These are phyloP conservation scores for Fusarium gaditjirri DNA, from an alignment of 2,329 filamentous ascomycete genomes.

Conservation along the genomic window DNA sequence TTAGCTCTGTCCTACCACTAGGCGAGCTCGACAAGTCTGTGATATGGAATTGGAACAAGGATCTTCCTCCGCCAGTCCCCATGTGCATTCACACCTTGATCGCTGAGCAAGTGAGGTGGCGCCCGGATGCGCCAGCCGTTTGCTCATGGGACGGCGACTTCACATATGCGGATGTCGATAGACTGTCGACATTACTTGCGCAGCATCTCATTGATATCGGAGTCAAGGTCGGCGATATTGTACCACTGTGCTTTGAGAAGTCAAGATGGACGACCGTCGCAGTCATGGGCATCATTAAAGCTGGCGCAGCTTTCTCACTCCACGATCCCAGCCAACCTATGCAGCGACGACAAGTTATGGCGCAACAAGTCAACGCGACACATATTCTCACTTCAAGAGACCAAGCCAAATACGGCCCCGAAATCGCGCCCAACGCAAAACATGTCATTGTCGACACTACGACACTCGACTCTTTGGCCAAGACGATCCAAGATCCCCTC, in stretches of 20 bases:
- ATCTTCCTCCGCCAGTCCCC: conserved; percentile 26
- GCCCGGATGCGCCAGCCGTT: conserved; percentile 43
- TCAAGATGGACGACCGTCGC: conserved; percentile 46
- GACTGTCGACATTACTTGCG: conserved; percentile 39
- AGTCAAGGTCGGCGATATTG: conserved; percentile 40
- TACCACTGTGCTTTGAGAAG: conserved; percentile 49
- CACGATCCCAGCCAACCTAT: conserved; percentile 46
- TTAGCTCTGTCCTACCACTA: conserved; percentile 32
- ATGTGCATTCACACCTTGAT: conserved; percentile 43
- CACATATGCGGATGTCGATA: conserved; percentile 44
- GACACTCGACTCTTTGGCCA: conserved; percentile 21
- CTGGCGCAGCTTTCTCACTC: conserved; percentile 49
- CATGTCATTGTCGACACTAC: conserved; percentile 31
- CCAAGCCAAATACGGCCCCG: conserved; percentile 25
- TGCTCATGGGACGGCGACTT: conserved; percentile 48
- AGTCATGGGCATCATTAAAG: conserved; percentile 48
- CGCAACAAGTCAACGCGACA: conserved; percentile 30
- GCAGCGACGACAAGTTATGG: conserved; percentile 39
- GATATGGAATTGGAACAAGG: conserved; percentile 43
- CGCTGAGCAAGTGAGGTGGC: conserved; percentile 36
- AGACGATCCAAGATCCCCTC: conserved; percentile 22
- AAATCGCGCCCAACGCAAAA: conserved; percentile 34
- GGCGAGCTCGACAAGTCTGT: conserved; percentile 37
- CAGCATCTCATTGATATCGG: conserved; percentile 36
- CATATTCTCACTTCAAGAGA: conserved; percentile 37